Evolutionary conservation across 163 green algal species (phyloP).

Genomic region (Chloromonas sp.): DNA sequence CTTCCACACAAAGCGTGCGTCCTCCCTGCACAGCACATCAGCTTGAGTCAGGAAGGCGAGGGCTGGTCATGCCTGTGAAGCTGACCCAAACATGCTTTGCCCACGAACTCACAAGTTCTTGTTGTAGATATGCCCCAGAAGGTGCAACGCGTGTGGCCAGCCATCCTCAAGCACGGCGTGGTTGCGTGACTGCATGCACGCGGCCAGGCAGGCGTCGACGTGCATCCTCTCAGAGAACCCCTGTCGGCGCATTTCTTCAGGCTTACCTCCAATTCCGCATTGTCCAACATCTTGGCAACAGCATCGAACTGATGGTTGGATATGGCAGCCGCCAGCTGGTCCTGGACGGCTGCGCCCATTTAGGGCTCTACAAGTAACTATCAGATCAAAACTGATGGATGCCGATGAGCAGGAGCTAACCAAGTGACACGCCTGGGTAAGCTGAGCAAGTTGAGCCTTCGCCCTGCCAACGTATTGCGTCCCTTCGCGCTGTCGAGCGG

Average conservation of each 20-base stretch:
- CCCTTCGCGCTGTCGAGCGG: no score
- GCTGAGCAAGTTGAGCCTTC: no score
- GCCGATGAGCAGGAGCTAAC: no score
- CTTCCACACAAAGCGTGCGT: slow-evolving; percentile 51
- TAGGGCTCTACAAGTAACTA: no score
- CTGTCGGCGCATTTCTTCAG: neutral
- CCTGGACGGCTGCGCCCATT: neutral
- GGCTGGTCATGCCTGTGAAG: neutral
- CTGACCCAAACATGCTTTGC: slow-evolving; percentile 1
- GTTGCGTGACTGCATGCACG: slow-evolving; percentile 27
- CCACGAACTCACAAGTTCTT: slow-evolving; percentile 30
- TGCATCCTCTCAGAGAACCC: no score
- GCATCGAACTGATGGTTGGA: slow-evolving; percentile 26
- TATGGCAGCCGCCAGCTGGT: slow-evolving; percentile 9
- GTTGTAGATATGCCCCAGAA: slow-evolving; percentile 48
- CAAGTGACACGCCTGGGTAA: no score
- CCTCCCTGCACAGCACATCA: slow-evolving; percentile 26
- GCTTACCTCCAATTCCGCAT: slow-evolving; percentile 34
- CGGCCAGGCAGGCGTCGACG: no score
- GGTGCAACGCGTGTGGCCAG: slow-evolving; percentile 40
- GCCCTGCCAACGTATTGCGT: no score
- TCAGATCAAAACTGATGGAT: no score
- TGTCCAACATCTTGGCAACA: slow-evolving; percentile 28
- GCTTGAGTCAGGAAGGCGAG: neutral
- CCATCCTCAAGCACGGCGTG: slow-evolving; percentile 30